These are phyloP conservation scores for Viola odorata DNA, from an alignment of 345 rosid species.

Conservation along the genomic window DNA sequence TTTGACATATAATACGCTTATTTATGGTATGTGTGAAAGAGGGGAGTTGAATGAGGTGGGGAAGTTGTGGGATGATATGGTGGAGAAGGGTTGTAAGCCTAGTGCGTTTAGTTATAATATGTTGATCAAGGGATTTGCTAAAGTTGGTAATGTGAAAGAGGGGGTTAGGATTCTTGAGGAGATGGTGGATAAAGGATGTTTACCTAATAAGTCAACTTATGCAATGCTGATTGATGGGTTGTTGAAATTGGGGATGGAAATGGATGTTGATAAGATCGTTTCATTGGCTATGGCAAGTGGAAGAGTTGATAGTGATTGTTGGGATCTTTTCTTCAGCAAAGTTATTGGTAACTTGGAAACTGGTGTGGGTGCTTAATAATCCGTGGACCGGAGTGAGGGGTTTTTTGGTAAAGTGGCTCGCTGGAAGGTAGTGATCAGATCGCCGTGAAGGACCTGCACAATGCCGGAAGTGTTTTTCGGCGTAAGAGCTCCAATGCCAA, in stretches of 20 bases:
- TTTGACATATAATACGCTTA: constrained; percentile 67
- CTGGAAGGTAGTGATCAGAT: too few species aligned
- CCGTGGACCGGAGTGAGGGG: too few species aligned
- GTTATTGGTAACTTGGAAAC: constrained; percentile 34
- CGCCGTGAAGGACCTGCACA: too few species aligned
- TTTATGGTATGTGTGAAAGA: constrained; percentile 73
- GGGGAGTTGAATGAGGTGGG: constrained; percentile 70
- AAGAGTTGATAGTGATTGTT: constrained; percentile 43
- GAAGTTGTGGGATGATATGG: constrained; percentile 82
- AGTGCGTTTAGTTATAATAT: constrained; percentile 70
- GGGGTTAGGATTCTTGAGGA: constrained; percentile 62
- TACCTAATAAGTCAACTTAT: constrained; percentile 53
- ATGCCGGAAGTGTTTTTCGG: too few species aligned
- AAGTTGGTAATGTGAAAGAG: constrained; percentile 60
- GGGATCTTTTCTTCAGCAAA: constrained; percentile 51
- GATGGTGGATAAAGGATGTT: constrained; percentile 69
- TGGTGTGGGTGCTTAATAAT: constrained; percentile 20
- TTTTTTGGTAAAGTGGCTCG: too few species aligned
- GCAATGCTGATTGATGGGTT: constrained; percentile 49
- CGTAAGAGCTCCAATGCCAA: too few species aligned
- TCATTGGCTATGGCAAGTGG: constrained; percentile 43
- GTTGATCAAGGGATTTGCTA: constrained; percentile 64
- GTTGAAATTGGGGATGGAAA: constrained; percentile 35
- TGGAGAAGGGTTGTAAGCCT: constrained; percentile 65
- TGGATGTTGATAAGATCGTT: constrained; percentile 43